Percentiles rank a stretch among this genome's conserved stretches.
phyloP scores from a whole-genome alignment of 1,139 yeast species.

The Pichia terricola region DNA sequence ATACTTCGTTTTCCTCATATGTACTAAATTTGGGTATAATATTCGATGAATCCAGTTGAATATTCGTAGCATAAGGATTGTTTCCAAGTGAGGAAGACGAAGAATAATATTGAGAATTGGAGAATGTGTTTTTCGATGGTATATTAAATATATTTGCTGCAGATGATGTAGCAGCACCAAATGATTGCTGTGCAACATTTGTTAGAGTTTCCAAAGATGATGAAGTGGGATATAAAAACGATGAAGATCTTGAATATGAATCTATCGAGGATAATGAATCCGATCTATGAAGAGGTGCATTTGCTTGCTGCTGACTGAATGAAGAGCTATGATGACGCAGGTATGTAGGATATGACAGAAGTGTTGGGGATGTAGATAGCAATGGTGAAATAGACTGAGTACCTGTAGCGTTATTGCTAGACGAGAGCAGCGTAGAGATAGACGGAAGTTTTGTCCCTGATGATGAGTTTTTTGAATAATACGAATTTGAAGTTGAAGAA shows the following conservation, averaged over 20 bases:
- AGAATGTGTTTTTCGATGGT: not conserved
- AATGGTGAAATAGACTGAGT: not conserved
- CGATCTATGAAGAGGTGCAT: constrained; percentile 3
- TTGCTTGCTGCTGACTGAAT: not conserved
- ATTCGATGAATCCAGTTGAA: not conserved
- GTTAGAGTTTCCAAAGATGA: constrained; percentile 12
- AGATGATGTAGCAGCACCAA: constrained; percentile 2
- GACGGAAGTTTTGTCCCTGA: constrained; percentile 1
- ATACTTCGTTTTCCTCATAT: not conserved
- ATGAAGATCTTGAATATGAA: constrained; percentile 17
- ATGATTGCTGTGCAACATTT: constrained; percentile 12
- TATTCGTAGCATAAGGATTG: not conserved
- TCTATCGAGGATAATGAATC: constrained; percentile 8
- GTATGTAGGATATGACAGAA: not conserved
- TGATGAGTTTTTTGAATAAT: not conserved
- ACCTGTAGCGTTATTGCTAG: not conserved
- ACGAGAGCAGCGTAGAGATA: not conserved
- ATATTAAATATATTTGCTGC: not conserved
- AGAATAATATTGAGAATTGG: constrained; percentile 8
- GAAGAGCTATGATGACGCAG: not conserved
- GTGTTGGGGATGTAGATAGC: not conserved
- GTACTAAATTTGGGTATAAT: constrained; percentile 1
- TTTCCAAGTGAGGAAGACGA: not conserved
- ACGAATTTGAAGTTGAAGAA: not conserved
- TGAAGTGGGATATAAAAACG: constrained; percentile 8